Percentiles rank a stretch among this genome's conserved stretches.
Conservation (phyloP, 1,139 yeast genomes). For the Zhuliangozyma blackwelliae region DNA sequence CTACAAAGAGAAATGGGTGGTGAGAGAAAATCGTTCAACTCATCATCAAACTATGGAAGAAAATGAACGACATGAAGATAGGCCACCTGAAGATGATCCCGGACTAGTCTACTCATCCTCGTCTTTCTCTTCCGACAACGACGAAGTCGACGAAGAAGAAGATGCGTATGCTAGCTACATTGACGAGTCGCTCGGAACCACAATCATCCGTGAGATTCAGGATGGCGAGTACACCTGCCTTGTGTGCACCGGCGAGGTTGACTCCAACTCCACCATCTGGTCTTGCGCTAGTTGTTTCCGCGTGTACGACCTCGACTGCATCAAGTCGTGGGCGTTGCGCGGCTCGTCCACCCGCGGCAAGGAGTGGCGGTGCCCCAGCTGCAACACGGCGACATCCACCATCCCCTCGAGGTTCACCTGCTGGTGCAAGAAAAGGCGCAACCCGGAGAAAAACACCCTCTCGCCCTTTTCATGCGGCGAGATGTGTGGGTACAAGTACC, state of each 20-base stretch:
- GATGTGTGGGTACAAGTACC: slow-evolving; percentile 56
- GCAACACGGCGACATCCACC: slow-evolving; percentile 52
- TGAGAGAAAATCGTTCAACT: too few species aligned
- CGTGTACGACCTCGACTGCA: slow-evolving; percentile 79
- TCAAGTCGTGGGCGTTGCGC: slow-evolving; percentile 74
- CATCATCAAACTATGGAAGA: neutral
- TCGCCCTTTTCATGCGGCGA: slow-evolving; percentile 90
- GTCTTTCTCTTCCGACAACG: too few species aligned
- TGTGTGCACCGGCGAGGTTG: slow-evolving; percentile 81
- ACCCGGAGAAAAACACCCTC: slow-evolving; percentile 59
- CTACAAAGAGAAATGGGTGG: too few species aligned
- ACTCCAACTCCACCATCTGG: slow-evolving; percentile 65
- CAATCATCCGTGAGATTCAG: slow-evolving; percentile 51
- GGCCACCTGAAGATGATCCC: too few species aligned
- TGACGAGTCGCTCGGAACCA: slow-evolving; percentile 31
- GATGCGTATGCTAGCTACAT: too few species aligned
- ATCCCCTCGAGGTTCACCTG: slow-evolving; percentile 68
- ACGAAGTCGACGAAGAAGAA: too few species aligned
- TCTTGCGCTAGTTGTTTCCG: slow-evolving; percentile 69
- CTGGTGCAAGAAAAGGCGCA: slow-evolving; percentile 82
- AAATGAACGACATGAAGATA: too few species aligned
- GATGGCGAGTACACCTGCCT: slow-evolving; percentile 72
- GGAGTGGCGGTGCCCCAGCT: slow-evolving; percentile 87
- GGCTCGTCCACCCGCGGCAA: slow-evolving; percentile 58
- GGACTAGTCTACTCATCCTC: neutral